A percentile compares a stretch with the other conserved stretches of the same genome.
phyloP scores from a whole-genome alignment of 2,329 filamentous ascomycete genomes.

The Xylariomycetidae sp. region DNA sequence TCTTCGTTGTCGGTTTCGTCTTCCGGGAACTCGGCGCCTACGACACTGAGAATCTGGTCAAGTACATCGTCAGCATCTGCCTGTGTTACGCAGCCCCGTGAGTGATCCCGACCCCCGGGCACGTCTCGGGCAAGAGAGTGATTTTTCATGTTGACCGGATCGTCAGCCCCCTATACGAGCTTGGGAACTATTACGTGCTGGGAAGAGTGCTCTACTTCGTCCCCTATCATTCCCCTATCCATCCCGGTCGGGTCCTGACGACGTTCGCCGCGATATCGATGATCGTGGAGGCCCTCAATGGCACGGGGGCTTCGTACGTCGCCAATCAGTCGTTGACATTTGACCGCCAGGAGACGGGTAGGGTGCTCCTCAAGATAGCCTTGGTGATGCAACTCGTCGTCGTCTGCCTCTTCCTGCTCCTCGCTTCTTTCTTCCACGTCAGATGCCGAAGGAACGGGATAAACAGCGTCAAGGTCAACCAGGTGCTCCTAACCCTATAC shows the following conservation, averaged over 20 bases:
- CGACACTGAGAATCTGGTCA: slow-evolving; percentile 36
- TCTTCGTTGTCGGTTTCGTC: slow-evolving; percentile 54
- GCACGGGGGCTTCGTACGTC: slow-evolving; percentile 41
- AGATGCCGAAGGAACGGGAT: slow-evolving; percentile 35
- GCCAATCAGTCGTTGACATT: slow-evolving; percentile 39
- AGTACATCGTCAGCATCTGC: slow-evolving; percentile 39
- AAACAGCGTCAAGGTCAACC: slow-evolving; percentile 25
- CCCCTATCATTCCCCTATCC: slow-evolving; percentile 48
- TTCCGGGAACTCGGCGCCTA: slow-evolving; percentile 43
- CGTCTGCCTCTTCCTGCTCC: slow-evolving; percentile 40
- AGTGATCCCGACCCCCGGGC: slow-evolving; percentile 5
- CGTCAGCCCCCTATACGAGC: slow-evolving; percentile 48
- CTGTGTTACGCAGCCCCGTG: slow-evolving; percentile 32
- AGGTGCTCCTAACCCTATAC: slow-evolving; percentile 46
- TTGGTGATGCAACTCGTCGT: slow-evolving; percentile 53
- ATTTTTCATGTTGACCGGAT: background rate
- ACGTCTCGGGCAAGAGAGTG: too few species aligned
- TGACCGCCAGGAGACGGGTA: slow-evolving; percentile 35
- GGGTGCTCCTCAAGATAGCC: slow-evolving; percentile 44
- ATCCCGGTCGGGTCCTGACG: slow-evolving; percentile 35
- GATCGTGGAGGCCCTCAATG: slow-evolving; percentile 45
- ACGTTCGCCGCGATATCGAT: slow-evolving; percentile 39
- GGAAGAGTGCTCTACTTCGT: slow-evolving; percentile 54
- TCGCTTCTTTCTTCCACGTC: slow-evolving; percentile 46
- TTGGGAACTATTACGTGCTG: slow-evolving; percentile 55